Evolutionary conservation across 306 rosid species (phyloP).

Genomic region (Dryas drummondii): DNA sequence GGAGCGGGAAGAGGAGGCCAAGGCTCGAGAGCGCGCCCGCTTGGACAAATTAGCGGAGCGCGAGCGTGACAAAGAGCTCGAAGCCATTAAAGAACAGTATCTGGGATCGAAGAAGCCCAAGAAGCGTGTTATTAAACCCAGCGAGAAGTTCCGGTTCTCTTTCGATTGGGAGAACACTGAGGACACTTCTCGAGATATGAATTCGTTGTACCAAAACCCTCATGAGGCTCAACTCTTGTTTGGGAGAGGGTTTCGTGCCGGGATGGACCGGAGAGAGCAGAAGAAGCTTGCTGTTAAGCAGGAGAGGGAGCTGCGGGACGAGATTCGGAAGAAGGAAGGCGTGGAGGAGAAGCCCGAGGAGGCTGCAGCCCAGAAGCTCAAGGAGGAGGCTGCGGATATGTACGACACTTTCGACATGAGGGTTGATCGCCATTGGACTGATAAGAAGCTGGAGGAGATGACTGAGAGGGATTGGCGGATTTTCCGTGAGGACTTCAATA

Average conservation of each 20-base stretch:
- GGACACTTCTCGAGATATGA: constrained; percentile 89
- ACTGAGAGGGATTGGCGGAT: constrained; percentile 88
- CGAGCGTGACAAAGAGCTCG: constrained; percentile 78
- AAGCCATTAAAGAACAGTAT: constrained; percentile 78
- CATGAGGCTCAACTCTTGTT: constrained; percentile 88
- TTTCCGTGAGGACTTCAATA: constrained; percentile 79
- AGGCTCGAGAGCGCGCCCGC: constrained; percentile 61
- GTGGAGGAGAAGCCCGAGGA: constrained; percentile 86
- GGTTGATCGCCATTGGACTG: constrained; percentile 90
- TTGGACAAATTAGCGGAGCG: constrained; percentile 67
- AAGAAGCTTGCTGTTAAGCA: constrained; percentile 89
- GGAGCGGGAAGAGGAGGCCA: constrained; percentile 69
- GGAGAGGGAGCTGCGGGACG: constrained; percentile 80
- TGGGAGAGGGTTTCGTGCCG: constrained; percentile 84
- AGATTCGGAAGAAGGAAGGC: constrained; percentile 67
- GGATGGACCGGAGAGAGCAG: constrained; percentile 91
- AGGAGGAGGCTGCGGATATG: constrained; percentile 76
- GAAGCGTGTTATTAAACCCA: constrained; percentile 85
- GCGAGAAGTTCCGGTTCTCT: constrained; percentile 89
- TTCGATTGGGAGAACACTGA: constrained; percentile 95
- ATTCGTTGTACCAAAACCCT: constrained; percentile 74
- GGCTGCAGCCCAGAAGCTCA: constrained; percentile 74
- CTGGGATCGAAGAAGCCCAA: constrained; percentile 84
- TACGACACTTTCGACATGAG: constrained; percentile 85
- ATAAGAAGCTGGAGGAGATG: constrained; percentile 90